Conservation (phyloP, 352 stramenopile species). For the Globisporangium ultimum region DNA sequence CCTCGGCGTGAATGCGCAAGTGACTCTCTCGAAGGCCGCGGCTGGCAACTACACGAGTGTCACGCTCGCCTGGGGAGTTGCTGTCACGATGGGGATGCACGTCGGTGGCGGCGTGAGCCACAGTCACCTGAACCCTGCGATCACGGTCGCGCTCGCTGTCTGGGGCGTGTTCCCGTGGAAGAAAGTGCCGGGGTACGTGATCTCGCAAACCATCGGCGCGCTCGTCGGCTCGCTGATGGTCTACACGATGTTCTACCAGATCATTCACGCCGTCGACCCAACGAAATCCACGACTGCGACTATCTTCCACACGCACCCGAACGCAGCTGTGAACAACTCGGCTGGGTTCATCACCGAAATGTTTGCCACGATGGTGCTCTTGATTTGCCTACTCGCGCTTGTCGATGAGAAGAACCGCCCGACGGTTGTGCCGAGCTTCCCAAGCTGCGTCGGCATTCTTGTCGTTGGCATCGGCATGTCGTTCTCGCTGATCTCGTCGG, state of each 20-base stretch:
- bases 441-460: conserved; percentile 19
- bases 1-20: conserved; percentile 25
- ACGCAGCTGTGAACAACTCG: conserved; percentile 17
- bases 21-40: conserved; percentile 15
- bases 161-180: conserved; percentile 22
- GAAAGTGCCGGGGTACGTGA: conserved; percentile 21
- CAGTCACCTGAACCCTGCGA: conserved; percentile 33
- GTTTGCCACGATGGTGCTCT: conserved; percentile 20
- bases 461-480: conserved; percentile 29
- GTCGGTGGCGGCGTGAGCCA: conserved; percentile 32
- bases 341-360: conserved; percentile 29
- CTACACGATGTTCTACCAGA: conserved; percentile 28
- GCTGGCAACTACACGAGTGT: conserved; percentile 22
- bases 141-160: conserved; percentile 26
- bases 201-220: conserved; percentile 24
- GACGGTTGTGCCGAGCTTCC: conserved; percentile 20
- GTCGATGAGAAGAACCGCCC: conserved; percentile 31
- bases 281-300: conserved; percentile 11
- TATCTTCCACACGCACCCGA: conserved; percentile 36
- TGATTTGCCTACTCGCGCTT: conserved; percentile 23
- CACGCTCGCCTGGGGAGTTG: conserved; percentile 36
- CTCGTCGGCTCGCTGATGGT: conserved; percentile 26
- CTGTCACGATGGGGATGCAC: conserved; percentile 39
- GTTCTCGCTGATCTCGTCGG: conserved; percentile 26
- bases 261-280: conserved; percentile 22